A percentile compares a stretch with the other conserved stretches of the same genome.
These are phyloP conservation scores for Colletotrichum chrysophilum DNA, from an alignment of 2,329 filamentous ascomycete genomes.

Conservation along the genomic window DNA sequence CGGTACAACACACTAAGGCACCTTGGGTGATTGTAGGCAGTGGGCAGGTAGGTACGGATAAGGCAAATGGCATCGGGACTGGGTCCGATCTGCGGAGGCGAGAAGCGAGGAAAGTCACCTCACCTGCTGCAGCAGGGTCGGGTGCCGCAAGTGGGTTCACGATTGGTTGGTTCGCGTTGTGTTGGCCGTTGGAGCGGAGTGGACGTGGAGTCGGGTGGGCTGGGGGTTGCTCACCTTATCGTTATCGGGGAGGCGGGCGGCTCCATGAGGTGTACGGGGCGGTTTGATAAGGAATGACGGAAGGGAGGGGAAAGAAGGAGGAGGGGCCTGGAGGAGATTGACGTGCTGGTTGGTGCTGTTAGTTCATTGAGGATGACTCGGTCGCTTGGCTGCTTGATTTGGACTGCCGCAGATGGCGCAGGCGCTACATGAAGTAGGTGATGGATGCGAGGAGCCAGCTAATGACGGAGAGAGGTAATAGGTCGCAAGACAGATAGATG, in stretches of 20 bases:
- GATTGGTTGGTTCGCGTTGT: not conserved
- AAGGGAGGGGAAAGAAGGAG: not conserved
- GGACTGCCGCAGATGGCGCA: not conserved
- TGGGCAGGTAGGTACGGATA: too few relatives aligned
- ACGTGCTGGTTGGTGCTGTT: not conserved
- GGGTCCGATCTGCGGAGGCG: not conserved
- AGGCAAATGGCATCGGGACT: not conserved
- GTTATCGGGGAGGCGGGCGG: not conserved
- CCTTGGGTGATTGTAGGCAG: not conserved
- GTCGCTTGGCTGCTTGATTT: not conserved
- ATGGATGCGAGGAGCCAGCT: not conserved
- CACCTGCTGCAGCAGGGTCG: not conserved
- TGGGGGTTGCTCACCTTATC: not conserved
- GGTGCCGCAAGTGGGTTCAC: not conserved
- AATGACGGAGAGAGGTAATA: not conserved
- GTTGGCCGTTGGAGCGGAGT: not conserved
- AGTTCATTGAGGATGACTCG: not conserved
- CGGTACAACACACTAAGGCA: not conserved
- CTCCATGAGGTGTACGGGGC: not conserved
- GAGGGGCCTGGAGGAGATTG: not conserved
- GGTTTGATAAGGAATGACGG: not conserved
- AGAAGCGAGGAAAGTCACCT: not conserved
- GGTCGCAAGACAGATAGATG: not conserved
- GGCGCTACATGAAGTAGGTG: not conserved
- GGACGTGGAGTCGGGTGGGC: not conserved